phyloP scores from a whole-genome alignment of 2,329 filamentous ascomycete species.

The Parastagonospora avenae region DNA sequence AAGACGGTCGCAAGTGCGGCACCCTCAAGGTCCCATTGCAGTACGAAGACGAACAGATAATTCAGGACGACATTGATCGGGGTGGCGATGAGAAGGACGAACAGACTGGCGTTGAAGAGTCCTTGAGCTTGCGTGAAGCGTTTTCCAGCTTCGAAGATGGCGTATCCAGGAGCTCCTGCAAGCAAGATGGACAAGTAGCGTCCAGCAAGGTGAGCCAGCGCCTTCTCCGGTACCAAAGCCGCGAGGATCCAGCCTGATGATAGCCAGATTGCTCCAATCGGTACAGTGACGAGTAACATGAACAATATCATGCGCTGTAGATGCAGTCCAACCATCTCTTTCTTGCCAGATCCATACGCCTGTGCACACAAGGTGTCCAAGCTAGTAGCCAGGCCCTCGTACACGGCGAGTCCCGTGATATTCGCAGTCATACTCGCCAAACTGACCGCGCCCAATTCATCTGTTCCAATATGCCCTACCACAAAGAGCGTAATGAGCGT shows the following conservation, averaged over 20 bases:
- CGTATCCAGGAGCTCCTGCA: constrained; percentile 59
- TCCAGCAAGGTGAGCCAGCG: constrained; percentile 57
- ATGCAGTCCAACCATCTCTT: constrained; percentile 57
- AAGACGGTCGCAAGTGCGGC: constrained; percentile 58
- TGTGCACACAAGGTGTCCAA: constrained; percentile 60
- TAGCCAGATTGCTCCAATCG: constrained; percentile 57
- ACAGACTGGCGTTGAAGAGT: constrained; percentile 57
- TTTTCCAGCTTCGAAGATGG: constrained; percentile 60
- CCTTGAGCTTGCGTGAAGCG: constrained; percentile 62
- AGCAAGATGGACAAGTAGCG: constrained; percentile 56
- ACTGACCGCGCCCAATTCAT: constrained; percentile 59
- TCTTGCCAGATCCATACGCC: constrained; percentile 57
- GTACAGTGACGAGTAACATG: constrained; percentile 55
- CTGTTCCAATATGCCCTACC: constrained; percentile 58
- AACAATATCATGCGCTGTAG: constrained; percentile 59
- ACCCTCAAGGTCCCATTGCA: constrained; percentile 56
- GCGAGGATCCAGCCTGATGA: constrained; percentile 54
- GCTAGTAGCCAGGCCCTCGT: constrained; percentile 58
- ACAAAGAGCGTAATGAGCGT: constrained; percentile 58
- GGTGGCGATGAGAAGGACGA: constrained; percentile 54
- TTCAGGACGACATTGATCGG: constrained; percentile 57
- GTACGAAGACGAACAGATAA: constrained; percentile 53
- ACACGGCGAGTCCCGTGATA: constrained; percentile 58
- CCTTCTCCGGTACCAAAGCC: constrained; percentile 54
- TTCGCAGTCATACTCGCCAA: constrained; percentile 60